phyloP scores from a whole-genome alignment of 192 early-diverging fungal genomes.

The Backusella tarrabulga region DNA sequence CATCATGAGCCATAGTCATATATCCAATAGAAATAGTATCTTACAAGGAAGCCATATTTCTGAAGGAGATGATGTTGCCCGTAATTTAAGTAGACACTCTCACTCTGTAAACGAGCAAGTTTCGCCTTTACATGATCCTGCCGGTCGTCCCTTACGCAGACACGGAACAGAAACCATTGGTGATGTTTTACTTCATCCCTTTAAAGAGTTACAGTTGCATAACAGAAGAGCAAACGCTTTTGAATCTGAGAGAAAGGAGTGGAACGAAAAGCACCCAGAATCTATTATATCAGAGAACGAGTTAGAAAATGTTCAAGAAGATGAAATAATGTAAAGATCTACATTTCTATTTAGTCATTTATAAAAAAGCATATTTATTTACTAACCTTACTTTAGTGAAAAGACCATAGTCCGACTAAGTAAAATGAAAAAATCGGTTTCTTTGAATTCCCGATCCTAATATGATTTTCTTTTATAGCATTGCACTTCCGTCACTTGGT shows the following conservation, averaged over 20 bases:
- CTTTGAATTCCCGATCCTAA: not conserved
- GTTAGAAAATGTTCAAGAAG: not conserved
- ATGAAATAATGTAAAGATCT: not conserved
- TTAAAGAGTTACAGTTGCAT: conserved; percentile 22
- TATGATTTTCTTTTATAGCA: conserved; percentile 10
- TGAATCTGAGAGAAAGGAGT: conserved; percentile 24
- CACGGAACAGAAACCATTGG: conserved; percentile 37
- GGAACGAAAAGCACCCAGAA: conserved; percentile 12
- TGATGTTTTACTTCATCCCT: conserved; percentile 30
- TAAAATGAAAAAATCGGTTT: not conserved
- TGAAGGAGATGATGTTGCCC: not conserved
- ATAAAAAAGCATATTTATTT: not conserved
- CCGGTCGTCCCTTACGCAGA: conserved; percentile 15
- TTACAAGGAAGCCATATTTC: not conserved
- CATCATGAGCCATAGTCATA: not conserved
- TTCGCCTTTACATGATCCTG: conserved; percentile 18
- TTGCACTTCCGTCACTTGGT: conserved; percentile 33
- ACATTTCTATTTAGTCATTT: not conserved
- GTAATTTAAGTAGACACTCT: not conserved
- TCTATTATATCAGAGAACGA: not conserved
- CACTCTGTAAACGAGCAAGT: not conserved
- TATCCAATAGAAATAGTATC: not conserved
- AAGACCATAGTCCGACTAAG: not conserved
- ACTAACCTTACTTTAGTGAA: not conserved
- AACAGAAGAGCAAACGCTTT: conserved; percentile 18